A percentile compares a stretch with the other conserved stretches of the same genome.
Conservation (phyloP, 352 stramenopile genomes). For the Elongisporangium prolatum region DNA sequence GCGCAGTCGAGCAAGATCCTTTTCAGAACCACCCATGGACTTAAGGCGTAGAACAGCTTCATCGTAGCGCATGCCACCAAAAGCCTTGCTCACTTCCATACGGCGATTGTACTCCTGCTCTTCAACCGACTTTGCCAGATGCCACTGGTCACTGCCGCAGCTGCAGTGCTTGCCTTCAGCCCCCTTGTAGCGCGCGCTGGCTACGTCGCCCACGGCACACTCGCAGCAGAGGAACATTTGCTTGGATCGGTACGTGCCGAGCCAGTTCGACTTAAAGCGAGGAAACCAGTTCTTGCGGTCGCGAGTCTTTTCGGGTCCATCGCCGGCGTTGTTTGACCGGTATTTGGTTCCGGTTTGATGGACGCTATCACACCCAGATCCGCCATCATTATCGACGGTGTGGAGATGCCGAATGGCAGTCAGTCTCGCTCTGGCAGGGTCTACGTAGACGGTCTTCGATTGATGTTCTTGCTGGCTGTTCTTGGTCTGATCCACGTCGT, state of each 20-base stretch:
- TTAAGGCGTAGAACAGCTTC: slow-evolving; percentile 64
- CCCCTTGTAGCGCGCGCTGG: slow-evolving; percentile 63
- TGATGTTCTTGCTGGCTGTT: background rate
- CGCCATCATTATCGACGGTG: background rate
- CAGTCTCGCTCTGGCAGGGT: background rate
- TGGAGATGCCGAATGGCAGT: background rate
- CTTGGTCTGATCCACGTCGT: background rate
- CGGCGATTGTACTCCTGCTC: slow-evolving; percentile 81
- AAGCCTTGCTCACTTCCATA: slow-evolving; percentile 79
- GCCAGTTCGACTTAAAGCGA: slow-evolving; percentile 85
- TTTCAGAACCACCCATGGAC: slow-evolving; percentile 51
- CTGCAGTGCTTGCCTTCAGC: slow-evolving; percentile 78
- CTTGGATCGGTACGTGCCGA: slow-evolving; percentile 84
- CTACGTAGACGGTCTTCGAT: background rate
- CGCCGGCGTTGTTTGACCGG: slow-evolving; percentile 69
- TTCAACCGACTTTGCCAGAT: slow-evolving; percentile 76
- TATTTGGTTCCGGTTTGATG: slow-evolving; percentile 60
- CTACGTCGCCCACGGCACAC: slow-evolving; percentile 43
- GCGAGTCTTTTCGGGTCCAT: slow-evolving; percentile 81
- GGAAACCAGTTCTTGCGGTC: slow-evolving; percentile 86
- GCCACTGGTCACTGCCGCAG: slow-evolving; percentile 80
- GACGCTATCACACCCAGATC: slow-evolving; percentile 20
- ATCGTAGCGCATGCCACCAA: slow-evolving; percentile 80
- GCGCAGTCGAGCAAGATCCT: slow-evolving; percentile 46
- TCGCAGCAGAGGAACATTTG: slow-evolving; percentile 85